phyloP scores from a whole-genome alignment of 495 filamentous ascomycete species.

The Xylaria sp. region DNA sequence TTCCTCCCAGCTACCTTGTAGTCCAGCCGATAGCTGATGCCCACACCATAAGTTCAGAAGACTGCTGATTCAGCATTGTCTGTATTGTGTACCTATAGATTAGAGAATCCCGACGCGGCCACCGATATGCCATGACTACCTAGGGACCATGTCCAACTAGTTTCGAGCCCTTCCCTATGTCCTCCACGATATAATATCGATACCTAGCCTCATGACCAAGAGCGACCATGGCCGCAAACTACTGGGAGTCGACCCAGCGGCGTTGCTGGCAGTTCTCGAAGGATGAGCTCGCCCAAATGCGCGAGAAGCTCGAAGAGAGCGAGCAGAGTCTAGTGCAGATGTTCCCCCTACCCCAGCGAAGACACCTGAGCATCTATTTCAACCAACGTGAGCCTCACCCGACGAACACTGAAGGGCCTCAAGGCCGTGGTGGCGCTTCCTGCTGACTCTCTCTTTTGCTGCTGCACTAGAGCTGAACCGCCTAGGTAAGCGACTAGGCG shows the following conservation, averaged over 20 bases:
- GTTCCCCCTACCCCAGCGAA: conserved; percentile 80
- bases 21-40: too few relatives aligned
- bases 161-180: neutral
- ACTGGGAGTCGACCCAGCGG: conserved; percentile 93
- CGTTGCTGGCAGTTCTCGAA: conserved; percentile 89
- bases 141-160: conserved; percentile 21
- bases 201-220: neutral
- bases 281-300: conserved; percentile 73
- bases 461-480: conserved; percentile 72
- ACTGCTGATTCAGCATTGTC: neutral
- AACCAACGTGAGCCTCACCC: conserved; percentile 74
- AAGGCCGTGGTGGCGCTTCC: neutral
- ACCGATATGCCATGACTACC: conserved; percentile 8
- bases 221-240: conserved; percentile 86
- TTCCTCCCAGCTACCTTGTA: too few relatives aligned
- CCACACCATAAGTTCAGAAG: neutral
- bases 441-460: conserved; percentile 8
- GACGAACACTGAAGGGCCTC: neutral
- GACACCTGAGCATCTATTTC: conserved; percentile 90
- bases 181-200: conserved; percentile 10
- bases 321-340: conserved; percentile 74
- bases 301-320: conserved; percentile 73
- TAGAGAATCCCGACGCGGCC: neutral
- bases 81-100: conserved; percentile 10
- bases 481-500: conserved; percentile 77